Conservation (phyloP, 768 basidiomycete genomes). For the Auricularia cornea region DNA sequence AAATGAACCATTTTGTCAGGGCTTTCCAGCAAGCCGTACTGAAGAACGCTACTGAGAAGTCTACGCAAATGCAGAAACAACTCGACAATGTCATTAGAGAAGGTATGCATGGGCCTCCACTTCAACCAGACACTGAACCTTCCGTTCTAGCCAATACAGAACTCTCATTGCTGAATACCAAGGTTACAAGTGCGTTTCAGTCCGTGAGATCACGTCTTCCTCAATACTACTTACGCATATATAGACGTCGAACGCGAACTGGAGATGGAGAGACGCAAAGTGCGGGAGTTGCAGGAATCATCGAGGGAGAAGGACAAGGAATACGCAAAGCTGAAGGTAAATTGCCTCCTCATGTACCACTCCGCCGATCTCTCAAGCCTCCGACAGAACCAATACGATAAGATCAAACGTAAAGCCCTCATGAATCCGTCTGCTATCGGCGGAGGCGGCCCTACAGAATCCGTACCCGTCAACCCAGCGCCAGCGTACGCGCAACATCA, state of each 20-base stretch:
- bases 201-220: too few relatives aligned
- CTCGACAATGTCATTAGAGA: conserved; percentile 78
- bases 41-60: conserved; percentile 74
- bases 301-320: conserved; percentile 76
- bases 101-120: conserved; percentile 38
- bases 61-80: conserved; percentile 75
- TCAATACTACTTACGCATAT: background rate
- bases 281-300: conserved; percentile 63
- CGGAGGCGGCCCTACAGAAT: conserved; percentile 6
- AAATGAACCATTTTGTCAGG: conserved; percentile 25
- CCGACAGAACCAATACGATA: conserved; percentile 63
- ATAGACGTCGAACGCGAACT: conserved; percentile 73
- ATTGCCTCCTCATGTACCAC: background rate
- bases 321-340: conserved; percentile 77
- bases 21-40: conserved; percentile 81
- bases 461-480: background rate
- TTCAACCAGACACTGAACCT: background rate
- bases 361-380: background rate
- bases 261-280: conserved; percentile 68
- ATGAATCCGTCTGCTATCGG: conserved; percentile 36
- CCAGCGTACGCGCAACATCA: background rate
- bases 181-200: conserved; percentile 45
- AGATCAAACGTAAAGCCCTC: conserved; percentile 72
- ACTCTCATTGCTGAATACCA: conserved; percentile 59
- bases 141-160: conserved; percentile 59